Evolutionary conservation across 768 basidiomycete genomes (phyloP).

Genomic region (Tulasnella calospora): DNA sequence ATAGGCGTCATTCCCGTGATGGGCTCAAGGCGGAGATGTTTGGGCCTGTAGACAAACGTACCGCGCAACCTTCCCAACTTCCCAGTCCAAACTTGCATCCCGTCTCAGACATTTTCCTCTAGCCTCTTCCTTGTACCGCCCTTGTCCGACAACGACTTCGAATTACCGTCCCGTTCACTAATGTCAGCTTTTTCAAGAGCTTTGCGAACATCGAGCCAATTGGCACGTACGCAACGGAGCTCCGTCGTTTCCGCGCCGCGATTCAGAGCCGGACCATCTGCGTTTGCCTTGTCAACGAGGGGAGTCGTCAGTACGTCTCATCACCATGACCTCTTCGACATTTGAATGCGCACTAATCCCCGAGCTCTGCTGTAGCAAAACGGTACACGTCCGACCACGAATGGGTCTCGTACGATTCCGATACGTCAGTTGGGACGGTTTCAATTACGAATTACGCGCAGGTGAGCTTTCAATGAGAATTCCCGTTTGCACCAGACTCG

Average conservation of each 20-base stretch:
- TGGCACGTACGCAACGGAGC: neutral
- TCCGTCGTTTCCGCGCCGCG: neutral
- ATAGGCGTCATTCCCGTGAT: no score
- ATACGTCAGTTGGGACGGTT: slow-evolving; percentile 70
- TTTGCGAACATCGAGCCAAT: neutral
- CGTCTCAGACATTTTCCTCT: neutral
- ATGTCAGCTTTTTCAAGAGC: neutral
- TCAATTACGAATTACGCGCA: slow-evolving; percentile 92
- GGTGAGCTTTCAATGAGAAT: slow-evolving; percentile 82
- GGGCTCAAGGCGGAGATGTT: no score
- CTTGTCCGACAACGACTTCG: neutral
- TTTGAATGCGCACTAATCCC: neutral
- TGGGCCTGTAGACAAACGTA: neutral
- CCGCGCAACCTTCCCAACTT: neutral
- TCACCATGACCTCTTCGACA: neutral
- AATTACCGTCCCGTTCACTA: neutral
- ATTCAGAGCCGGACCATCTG: neutral
- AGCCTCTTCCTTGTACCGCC: neutral
- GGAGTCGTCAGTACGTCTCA: neutral
- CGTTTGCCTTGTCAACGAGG: neutral
- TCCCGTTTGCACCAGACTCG: slow-evolving; percentile 37
- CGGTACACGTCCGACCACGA: slow-evolving; percentile 88
- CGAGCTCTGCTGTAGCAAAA: slow-evolving; percentile 46
- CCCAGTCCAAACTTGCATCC: neutral
- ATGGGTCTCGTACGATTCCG: slow-evolving; percentile 70